Percentiles rank a stretch among this genome's conserved stretches.
phyloP scores from a whole-genome alignment of 192 early-diverging fungal genomes.

The Entomortierella beljakovae region DNA sequence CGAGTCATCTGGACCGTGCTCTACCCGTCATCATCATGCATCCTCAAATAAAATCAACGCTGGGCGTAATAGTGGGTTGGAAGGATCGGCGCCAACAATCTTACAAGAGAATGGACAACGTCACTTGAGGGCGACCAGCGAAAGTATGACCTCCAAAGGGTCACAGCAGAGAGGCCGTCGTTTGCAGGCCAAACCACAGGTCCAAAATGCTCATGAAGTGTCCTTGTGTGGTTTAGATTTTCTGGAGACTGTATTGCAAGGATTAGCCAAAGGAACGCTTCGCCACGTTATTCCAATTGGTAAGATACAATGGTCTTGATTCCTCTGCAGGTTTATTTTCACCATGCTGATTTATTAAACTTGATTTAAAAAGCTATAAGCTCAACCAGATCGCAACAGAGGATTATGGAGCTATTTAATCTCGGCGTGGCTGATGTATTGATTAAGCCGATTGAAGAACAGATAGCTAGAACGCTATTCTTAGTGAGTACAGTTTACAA shows the following conservation, averaged over 20 bases:
- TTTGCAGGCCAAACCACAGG: not conserved
- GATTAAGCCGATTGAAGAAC: slow-evolving; percentile 62
- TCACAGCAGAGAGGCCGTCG: slow-evolving; percentile 6
- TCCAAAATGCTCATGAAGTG: not conserved
- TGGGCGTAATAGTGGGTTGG: slow-evolving; percentile 1
- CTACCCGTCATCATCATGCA: slow-evolving; percentile 8
- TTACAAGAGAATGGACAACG: slow-evolving; percentile 24
- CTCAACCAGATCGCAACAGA: slow-evolving; percentile 44
- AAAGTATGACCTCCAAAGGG: slow-evolving; percentile 20
- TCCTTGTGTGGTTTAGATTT: slow-evolving; percentile 41
- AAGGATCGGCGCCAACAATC: not conserved
- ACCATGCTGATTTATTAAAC: no score
- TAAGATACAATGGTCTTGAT: slow-evolving; percentile 12
- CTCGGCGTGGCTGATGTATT: slow-evolving; percentile 66
- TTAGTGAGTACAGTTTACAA: slow-evolving; percentile 49
- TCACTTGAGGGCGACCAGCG: slow-evolving; percentile 27
- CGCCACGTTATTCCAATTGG: slow-evolving; percentile 53
- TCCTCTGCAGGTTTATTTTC: not conserved
- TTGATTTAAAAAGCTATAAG: no score
- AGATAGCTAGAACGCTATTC: slow-evolving; percentile 64
- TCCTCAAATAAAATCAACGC: not conserved
- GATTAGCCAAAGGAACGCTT: slow-evolving; percentile 40
- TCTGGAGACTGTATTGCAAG: slow-evolving; percentile 34
- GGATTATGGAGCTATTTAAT: slow-evolving; percentile 62
- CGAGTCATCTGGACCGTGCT: slow-evolving; percentile 15